phyloP scores from a whole-genome alignment of 1,284 basidiomycete genomes.

The Ustilago bromivora region DNA sequence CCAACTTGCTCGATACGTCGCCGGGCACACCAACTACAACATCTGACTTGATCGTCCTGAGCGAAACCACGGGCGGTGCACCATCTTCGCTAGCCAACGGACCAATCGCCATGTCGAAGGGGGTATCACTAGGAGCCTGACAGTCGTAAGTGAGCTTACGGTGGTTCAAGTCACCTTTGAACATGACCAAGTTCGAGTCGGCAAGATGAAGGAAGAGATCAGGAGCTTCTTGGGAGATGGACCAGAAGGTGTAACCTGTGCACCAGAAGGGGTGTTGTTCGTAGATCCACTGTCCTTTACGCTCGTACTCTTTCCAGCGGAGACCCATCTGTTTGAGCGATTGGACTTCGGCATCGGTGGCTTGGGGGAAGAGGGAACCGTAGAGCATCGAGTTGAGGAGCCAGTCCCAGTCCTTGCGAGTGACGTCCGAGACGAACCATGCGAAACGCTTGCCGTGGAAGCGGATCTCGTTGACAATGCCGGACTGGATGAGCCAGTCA shows the following conservation, averaged over 20 bases:
- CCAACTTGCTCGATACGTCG: conserved; percentile 77
- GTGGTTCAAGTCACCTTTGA: conserved; percentile 94
- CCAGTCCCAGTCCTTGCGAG: conserved; percentile 96
- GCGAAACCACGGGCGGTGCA: conserved; percentile 79
- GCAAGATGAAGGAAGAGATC: conserved; percentile 94
- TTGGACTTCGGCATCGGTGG: conserved; percentile 83
- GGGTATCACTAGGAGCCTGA: conserved; percentile 84
- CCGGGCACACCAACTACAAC: conserved; percentile 84
- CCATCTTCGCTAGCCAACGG: conserved; percentile 90
- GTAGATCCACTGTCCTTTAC: conserved; percentile 92
- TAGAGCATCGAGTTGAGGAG: conserved; percentile 71
- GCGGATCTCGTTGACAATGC: conserved; percentile 83
- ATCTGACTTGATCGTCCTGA: conserved; percentile 68
- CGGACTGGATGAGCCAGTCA: conserved; percentile 90
- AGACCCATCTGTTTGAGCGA: conserved; percentile 83
- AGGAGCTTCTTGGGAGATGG: conserved; percentile 77
- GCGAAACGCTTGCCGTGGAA: conserved; percentile 82
- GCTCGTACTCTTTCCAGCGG: conserved; percentile 93
- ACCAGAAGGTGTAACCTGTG: conserved; percentile 76
- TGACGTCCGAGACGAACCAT: conserved; percentile 82
- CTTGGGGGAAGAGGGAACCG: conserved; percentile 77
- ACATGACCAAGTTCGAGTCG: conserved; percentile 90
- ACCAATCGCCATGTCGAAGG: conserved; percentile 91
- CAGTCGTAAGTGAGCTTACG: conserved; percentile 76
- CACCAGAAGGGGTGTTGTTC: conserved; percentile 83